Conservation (phyloP, 2,329 filamentous ascomycete genomes). For the Stagonosporopsis vannaccii region DNA sequence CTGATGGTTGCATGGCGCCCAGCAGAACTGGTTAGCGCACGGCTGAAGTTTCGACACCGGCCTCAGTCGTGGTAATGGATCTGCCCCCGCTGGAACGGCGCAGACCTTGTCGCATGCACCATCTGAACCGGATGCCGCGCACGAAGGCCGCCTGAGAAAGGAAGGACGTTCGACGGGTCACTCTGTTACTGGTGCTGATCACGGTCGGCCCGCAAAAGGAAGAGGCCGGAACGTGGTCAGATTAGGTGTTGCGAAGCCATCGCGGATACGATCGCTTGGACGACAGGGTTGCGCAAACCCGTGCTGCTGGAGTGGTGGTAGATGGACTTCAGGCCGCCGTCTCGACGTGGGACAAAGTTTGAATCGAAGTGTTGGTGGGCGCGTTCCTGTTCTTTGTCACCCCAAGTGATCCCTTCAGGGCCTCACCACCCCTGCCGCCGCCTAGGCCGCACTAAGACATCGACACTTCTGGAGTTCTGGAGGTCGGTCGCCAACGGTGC, state of each 20-base stretch:
- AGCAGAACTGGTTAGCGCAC: slow-evolving; percentile 17
- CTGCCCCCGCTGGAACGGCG: slow-evolving; percentile 17
- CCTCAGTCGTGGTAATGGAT: slow-evolving; percentile 16
- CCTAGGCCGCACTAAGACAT: slow-evolving; percentile 20
- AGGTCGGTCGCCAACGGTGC: slow-evolving; percentile 15
- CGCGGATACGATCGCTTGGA: slow-evolving; percentile 1
- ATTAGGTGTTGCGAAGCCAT: slow-evolving; percentile 1
- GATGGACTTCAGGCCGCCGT: not conserved
- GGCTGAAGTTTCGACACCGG: slow-evolving; percentile 17
- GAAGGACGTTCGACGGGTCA: not conserved
- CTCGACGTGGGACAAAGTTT: slow-evolving; percentile 1
- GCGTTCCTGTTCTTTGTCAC: slow-evolving; percentile 16
- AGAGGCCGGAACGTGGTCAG: slow-evolving; percentile 10
- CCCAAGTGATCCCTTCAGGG: slow-evolving; percentile 15
- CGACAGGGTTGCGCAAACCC: not conserved
- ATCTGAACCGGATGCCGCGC: slow-evolving; percentile 11
- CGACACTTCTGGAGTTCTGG: slow-evolving; percentile 14
- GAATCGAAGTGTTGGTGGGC: slow-evolving; percentile 8
- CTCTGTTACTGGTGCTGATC: not conserved
- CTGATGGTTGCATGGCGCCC: slow-evolving; percentile 22
- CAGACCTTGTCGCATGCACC: slow-evolving; percentile 17
- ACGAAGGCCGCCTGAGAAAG: slow-evolving; percentile 4
- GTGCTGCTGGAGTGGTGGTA: not conserved
- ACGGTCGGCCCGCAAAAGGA: slow-evolving; percentile 12
- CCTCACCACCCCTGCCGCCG: slow-evolving; percentile 12